These are phyloP conservation scores for Penstemon davidsonii DNA, from an alignment of 257 asterid genomes.

Conservation along the genomic window DNA sequence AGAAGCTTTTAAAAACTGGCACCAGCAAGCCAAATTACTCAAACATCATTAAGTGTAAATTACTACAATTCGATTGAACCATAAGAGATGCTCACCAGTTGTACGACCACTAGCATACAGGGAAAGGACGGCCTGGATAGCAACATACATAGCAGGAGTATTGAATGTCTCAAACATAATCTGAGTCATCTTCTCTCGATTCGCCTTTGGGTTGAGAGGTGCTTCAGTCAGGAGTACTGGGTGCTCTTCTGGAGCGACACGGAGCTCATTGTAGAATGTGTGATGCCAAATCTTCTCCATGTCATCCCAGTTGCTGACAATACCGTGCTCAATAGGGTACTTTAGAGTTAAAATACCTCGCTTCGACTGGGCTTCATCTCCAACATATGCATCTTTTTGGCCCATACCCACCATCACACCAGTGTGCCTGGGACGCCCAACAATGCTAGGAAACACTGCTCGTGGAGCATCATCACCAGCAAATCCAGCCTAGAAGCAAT, in stretches of 20 bases:
- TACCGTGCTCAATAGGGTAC: conserved; percentile 93
- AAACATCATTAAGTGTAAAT: conserved; percentile 9
- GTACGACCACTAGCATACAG: conserved; percentile 96
- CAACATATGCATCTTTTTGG: conserved; percentile 89
- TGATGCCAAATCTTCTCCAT: conserved; percentile 99
- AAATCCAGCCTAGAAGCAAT: conserved; percentile 71
- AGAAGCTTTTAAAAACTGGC: neutral
- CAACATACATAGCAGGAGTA: conserved; percentile 93
- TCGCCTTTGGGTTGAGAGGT: conserved; percentile 93
- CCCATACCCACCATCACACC: conserved; percentile 99
- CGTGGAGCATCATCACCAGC: conserved; percentile 98
- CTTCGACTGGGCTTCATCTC: conserved; percentile 92
- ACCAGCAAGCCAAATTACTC: conserved; percentile 4
- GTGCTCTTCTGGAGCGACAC: conserved; percentile 96
- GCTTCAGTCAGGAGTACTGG: conserved; percentile 90
- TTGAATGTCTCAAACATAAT: conserved; percentile 95
- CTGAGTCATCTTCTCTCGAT: conserved; percentile 94
- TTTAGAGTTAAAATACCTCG: conserved; percentile 83
- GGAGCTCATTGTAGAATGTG: conserved; percentile 88
- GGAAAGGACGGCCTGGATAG: conserved; percentile 93
- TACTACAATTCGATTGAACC: neutral
- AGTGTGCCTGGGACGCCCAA: conserved; percentile 92
- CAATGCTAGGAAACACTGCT: conserved; percentile 91
- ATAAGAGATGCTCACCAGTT: conserved; percentile 56
- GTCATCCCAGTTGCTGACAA: conserved; percentile 93